These are phyloP conservation scores for Kokia cookei DNA, from an alignment of 441 rosid species.

Conservation along the genomic window DNA sequence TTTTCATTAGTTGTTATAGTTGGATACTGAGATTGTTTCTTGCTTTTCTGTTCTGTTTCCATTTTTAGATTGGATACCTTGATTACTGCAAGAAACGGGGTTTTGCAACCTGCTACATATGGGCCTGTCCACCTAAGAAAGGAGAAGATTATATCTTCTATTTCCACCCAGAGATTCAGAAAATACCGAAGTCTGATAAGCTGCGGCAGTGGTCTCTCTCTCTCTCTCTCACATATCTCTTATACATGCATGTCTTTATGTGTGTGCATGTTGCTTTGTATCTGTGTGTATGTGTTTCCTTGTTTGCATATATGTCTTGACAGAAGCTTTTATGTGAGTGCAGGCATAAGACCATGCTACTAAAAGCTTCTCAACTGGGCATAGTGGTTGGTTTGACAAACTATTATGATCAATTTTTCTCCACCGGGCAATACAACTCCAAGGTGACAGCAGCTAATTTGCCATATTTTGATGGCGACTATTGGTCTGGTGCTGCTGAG, in stretches of 20 bases:
- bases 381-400: slow-evolving; percentile 48
- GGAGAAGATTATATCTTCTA: slow-evolving; percentile 77
- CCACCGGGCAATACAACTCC: slow-evolving; percentile 34
- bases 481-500: slow-evolving; percentile 68
- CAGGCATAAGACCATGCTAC: slow-evolving; percentile 59
- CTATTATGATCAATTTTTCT: slow-evolving; percentile 59
- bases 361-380: slow-evolving; percentile 46
- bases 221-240: neutral
- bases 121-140: slow-evolving; percentile 83
- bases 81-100: slow-evolving; percentile 76
- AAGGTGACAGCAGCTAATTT: slow-evolving; percentile 61
- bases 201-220: slow-evolving; percentile 63
- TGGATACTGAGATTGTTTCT: neutral
- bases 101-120: slow-evolving; percentile 60
- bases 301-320: slow-evolving; percentile 7
- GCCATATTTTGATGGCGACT: slow-evolving; percentile 84
- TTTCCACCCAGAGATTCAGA: slow-evolving; percentile 75
- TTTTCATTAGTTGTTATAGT: neutral
- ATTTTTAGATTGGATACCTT: slow-evolving; percentile 65
- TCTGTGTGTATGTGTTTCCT: neutral
- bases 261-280: neutral
- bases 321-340: slow-evolving; percentile 10
- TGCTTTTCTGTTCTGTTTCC: slow-evolving; percentile 1
- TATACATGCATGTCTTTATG: too few species aligned
- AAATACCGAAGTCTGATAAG: slow-evolving; percentile 68